Conservation (phyloP, 2,329 filamentous ascomycete genomes). For the Aspergillus sergii region DNA sequence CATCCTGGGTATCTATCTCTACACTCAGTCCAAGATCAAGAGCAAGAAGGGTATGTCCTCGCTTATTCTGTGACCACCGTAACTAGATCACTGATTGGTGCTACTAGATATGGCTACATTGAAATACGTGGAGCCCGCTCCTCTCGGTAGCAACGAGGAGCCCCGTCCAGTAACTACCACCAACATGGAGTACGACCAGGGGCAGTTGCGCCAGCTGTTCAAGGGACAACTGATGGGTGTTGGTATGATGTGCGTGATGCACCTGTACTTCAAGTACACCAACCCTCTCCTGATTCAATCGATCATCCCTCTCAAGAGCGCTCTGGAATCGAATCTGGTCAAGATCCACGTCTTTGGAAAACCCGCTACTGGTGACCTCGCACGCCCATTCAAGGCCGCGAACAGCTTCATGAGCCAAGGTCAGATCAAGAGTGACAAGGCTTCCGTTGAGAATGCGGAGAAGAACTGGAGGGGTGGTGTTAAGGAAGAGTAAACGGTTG, state of each 20-base stretch:
- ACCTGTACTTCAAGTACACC: slow-evolving; percentile 99
- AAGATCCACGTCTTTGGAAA: slow-evolving; percentile 93
- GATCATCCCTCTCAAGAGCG: slow-evolving; percentile 95
- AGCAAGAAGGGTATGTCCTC: slow-evolving; percentile 87
- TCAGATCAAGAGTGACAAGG: slow-evolving; percentile 87
- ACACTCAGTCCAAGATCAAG: slow-evolving; percentile 82
- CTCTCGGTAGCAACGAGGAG: slow-evolving; percentile 91
- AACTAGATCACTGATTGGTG: slow-evolving; percentile 2
- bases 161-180: slow-evolving; percentile 96
- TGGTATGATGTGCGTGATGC: slow-evolving; percentile 98
- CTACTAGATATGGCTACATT: slow-evolving; percentile 85
- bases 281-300: slow-evolving; percentile 98
- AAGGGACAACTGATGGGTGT: slow-evolving; percentile 94
- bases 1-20: slow-evolving; percentile 83
- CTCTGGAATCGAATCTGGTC: slow-evolving; percentile 90
- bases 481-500: slow-evolving; percentile 49
- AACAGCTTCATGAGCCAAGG: slow-evolving; percentile 76
- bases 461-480: slow-evolving; percentile 53
- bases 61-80: background rate
- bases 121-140: slow-evolving; percentile 96
- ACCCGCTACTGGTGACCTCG: slow-evolving; percentile 84
- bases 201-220: slow-evolving; percentile 81
- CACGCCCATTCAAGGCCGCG: slow-evolving; percentile 89
- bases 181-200: slow-evolving; percentile 88
- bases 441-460: slow-evolving; percentile 61